These are phyloP conservation scores for Pseudogymnoascus sp. DNA, from an alignment of 2,329 filamentous ascomycete genomes.

Conservation along the genomic window DNA sequence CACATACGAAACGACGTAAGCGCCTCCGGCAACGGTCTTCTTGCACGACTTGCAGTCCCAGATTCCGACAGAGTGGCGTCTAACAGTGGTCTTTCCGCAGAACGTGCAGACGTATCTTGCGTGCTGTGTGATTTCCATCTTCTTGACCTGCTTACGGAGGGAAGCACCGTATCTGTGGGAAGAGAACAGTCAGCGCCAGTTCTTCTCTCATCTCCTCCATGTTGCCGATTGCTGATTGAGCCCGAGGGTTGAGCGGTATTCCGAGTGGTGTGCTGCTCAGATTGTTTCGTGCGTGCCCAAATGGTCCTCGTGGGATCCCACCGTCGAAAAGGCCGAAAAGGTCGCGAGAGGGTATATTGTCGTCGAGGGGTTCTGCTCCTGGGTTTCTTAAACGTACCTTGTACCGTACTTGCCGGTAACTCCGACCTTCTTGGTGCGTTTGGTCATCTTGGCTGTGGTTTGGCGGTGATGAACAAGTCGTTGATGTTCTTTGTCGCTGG, in stretches of 20 bases:
- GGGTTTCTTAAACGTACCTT: slow-evolving; percentile 53
- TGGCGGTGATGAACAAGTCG: slow-evolving; percentile 18
- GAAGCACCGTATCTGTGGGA: slow-evolving; percentile 84
- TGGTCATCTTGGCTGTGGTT: slow-evolving; percentile 67
- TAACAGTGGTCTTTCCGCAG: slow-evolving; percentile 94
- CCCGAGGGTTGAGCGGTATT: neutral
- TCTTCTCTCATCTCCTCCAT: neutral
- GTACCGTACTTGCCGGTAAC: slow-evolving; percentile 99
- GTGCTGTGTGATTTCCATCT: slow-evolving; percentile 99
- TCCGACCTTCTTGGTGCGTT: slow-evolving; percentile 97
- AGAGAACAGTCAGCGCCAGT: slow-evolving; percentile 9
- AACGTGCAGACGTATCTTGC: slow-evolving; percentile 96
- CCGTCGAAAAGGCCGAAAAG: slow-evolving; percentile 3
- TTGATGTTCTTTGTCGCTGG: slow-evolving; percentile 8
- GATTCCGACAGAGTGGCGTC: slow-evolving; percentile 86
- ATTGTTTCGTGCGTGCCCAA: neutral
- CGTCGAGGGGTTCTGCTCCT: slow-evolving; percentile 18
- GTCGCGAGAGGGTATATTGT: slow-evolving; percentile 9
- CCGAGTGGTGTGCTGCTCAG: neutral
- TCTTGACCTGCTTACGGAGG: slow-evolving; percentile 98
- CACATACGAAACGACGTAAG: slow-evolving; percentile 94
- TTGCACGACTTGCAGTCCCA: slow-evolving; percentile 95
- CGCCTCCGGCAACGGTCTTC: slow-evolving; percentile 88
- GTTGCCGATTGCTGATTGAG: neutral
- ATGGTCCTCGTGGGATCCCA: slow-evolving; percentile 10